Evolutionary conservation across 176 grass and related monocot species (phyloP).

Genomic region (Carex cristatella): DNA sequence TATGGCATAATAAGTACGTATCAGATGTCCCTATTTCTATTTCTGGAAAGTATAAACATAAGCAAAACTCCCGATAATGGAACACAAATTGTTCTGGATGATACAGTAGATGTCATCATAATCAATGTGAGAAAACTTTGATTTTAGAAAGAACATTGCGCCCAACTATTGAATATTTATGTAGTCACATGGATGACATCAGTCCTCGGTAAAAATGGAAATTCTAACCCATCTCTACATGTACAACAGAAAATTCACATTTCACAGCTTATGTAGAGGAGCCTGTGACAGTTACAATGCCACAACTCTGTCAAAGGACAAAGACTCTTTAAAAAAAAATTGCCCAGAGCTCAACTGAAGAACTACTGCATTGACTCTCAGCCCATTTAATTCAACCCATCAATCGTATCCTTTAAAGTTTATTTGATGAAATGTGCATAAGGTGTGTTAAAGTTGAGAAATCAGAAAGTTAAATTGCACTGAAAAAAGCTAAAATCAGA

Average conservation of each 20-base stretch:
- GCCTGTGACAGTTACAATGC: background rate
- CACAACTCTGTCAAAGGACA: background rate
- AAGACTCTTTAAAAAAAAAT: background rate
- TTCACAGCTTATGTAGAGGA: background rate
- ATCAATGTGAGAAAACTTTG: background rate
- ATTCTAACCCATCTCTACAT: background rate
- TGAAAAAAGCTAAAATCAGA: background rate
- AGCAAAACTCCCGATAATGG: background rate
- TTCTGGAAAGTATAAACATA: background rate
- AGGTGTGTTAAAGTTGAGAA: background rate
- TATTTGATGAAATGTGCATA: background rate
- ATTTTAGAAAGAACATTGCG: background rate
- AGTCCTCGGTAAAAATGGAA: background rate
- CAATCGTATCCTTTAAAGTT: background rate
- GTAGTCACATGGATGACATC: too few relatives aligned
- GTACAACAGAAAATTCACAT: background rate
- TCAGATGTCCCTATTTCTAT: background rate
- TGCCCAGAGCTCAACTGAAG: background rate
- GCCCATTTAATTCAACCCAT: background rate
- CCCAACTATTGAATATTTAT: background rate
- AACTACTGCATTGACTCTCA: background rate
- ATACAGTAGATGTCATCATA: background rate
- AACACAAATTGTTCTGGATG: background rate
- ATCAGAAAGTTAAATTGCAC: background rate
- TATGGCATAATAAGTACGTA: background rate